phyloP scores from a whole-genome alignment of 352 stramenopile species.

The Globisporangium paroecandrum region DNA sequence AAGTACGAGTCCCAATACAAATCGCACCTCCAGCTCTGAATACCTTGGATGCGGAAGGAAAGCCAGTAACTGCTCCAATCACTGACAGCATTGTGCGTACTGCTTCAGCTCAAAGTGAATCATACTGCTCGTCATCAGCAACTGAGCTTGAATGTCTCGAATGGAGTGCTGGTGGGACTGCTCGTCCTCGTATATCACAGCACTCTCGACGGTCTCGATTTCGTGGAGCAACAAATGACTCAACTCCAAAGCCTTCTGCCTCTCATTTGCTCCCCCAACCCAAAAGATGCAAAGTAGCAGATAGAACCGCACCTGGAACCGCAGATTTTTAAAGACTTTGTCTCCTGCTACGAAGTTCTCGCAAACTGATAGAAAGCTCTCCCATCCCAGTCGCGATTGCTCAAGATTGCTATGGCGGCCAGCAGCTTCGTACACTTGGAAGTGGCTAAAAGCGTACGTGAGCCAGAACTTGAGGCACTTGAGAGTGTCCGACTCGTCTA shows the following conservation, averaged over 20 bases:
- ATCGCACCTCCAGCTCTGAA: slow-evolving; percentile 36
- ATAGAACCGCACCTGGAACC: slow-evolving; percentile 28
- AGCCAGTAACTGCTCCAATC: slow-evolving; percentile 25
- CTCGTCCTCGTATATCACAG: neutral
- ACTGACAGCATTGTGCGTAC: slow-evolving; percentile 15
- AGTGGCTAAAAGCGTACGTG: slow-evolving; percentile 52
- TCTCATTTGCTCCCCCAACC: slow-evolving; percentile 22
- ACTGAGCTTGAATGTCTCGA: slow-evolving; percentile 15
- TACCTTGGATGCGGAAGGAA: slow-evolving; percentile 14
- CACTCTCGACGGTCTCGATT: slow-evolving; percentile 19
- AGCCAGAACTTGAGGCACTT: slow-evolving; percentile 50
- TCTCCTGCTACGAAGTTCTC: slow-evolving; percentile 5
- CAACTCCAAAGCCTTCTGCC: neutral
- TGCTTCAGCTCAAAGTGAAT: slow-evolving; percentile 32
- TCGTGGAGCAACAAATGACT: neutral
- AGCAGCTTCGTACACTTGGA: slow-evolving; percentile 45
- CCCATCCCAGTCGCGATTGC: slow-evolving; percentile 37
- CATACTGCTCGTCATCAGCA: slow-evolving; percentile 46
- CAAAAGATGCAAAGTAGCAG: slow-evolving; percentile 44
- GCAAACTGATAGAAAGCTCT: slow-evolving; percentile 29
- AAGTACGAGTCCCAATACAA: slow-evolving; percentile 28
- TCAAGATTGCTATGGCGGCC: slow-evolving; percentile 40
- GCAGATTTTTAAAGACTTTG: slow-evolving; percentile 18
- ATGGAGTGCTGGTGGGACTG: neutral
- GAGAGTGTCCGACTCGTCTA: slow-evolving; percentile 7